Conservation (phyloP, 495 filamentous ascomycete species). For the Copromyces sp. region DNA sequence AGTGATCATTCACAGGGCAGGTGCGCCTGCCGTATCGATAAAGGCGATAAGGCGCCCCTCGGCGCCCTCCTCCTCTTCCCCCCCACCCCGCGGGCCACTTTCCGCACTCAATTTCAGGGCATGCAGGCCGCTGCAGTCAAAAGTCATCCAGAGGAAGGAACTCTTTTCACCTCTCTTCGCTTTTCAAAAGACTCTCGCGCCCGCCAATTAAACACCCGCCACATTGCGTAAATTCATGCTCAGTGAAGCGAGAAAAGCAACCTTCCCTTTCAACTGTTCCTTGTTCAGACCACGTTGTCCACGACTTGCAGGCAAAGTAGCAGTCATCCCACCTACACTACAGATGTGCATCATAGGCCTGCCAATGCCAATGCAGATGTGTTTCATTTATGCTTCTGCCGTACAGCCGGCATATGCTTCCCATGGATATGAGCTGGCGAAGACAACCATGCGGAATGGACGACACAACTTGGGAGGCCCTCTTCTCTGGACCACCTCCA, state of each 20-base stretch:
- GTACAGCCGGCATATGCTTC: neutral
- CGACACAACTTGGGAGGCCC: neutral
- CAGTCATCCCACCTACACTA: neutral
- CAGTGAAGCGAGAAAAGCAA: neutral
- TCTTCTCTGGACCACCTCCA: neutral
- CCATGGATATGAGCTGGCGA: neutral
- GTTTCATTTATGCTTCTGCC: neutral
- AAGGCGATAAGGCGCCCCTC: neutral
- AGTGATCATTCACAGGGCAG: neutral
- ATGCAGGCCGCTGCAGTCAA: neutral
- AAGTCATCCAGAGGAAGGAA: neutral
- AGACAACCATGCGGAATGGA: neutral
- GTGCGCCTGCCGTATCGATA: neutral
- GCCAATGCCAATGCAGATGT: neutral
- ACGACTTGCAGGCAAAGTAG: neutral
- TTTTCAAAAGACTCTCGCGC: neutral
- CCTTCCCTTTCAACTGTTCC: neutral
- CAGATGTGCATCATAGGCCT: neutral
- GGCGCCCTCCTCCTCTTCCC: too few relatives aligned
- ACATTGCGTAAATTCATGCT: neutral
- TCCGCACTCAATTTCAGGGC: neutral
- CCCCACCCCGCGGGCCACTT: neutral
- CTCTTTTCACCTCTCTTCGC: neutral
- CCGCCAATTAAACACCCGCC: neutral
- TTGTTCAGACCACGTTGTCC: neutral